These are phyloP conservation scores for Leersia perrieri DNA, from an alignment of 176 grass and related monocot genomes.

Conservation along the genomic window DNA sequence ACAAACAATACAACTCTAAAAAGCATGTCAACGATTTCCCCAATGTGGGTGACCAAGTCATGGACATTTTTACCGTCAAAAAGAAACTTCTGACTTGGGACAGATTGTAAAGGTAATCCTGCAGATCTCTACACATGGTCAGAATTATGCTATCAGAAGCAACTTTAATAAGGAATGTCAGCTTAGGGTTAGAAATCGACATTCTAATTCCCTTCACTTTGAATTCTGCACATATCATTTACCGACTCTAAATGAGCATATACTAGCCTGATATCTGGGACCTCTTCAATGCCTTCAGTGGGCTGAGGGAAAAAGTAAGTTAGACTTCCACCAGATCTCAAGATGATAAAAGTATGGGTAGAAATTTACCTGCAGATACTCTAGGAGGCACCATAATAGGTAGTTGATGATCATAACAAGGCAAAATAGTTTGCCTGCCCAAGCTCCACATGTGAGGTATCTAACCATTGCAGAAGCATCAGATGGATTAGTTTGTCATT, in stretches of 20 bases:
- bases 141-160: neutral
- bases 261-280: constrained; percentile 64
- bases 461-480: constrained; percentile 37
- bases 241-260: constrained; percentile 23
- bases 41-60: neutral
- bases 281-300: constrained; percentile 70
- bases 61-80: neutral
- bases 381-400: constrained; percentile 65
- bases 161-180: neutral
- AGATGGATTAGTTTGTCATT: neutral
- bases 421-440: constrained; percentile 84
- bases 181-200: neutral
- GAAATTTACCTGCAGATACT: constrained; percentile 66
- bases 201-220: neutral
- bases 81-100: neutral
- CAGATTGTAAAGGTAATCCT: neutral
- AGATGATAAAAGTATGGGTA: neutral
- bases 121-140: neutral
- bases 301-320: constrained; percentile 47
- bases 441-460: constrained; percentile 77
- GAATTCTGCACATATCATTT: constrained; percentile 15
- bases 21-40: neutral
- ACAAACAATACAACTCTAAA: neutral
- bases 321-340: constrained; percentile 5
- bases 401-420: constrained; percentile 87